These are phyloP conservation scores for Exophiala dermatitidis DNA, from an alignment of 2,329 filamentous ascomycete genomes.

Conservation along the genomic window DNA sequence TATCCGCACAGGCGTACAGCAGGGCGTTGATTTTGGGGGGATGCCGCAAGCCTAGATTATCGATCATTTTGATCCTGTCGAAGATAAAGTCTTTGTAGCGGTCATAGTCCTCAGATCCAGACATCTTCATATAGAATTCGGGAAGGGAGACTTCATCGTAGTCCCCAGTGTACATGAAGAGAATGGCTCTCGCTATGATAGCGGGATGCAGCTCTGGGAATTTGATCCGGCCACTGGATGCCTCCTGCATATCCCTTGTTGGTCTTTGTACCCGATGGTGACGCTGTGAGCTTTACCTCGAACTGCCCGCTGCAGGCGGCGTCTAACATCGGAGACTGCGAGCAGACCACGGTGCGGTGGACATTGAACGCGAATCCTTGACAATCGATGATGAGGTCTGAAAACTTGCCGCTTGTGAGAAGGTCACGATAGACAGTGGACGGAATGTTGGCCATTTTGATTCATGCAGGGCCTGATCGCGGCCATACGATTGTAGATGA, in stretches of 20 bases:
- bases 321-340: slow-evolving; percentile 24
- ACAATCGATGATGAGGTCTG: slow-evolving; percentile 18
- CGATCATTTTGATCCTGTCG: not conserved
- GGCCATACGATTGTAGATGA: not conserved
- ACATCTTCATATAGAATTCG: not conserved
- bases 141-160: slow-evolving; percentile 4
- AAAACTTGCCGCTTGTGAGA: slow-evolving; percentile 2
- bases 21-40: slow-evolving; percentile 3
- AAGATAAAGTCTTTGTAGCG: not conserved
- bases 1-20: slow-evolving; percentile 8
- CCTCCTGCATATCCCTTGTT: not conserved
- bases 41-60: not conserved
- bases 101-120: not conserved
- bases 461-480: not conserved
- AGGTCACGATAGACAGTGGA: not conserved
- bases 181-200: slow-evolving; percentile 5
- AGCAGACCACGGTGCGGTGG: slow-evolving; percentile 27
- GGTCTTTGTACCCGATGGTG: not conserved
- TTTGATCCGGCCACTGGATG: not conserved
- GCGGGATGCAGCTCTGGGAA: slow-evolving; percentile 7
- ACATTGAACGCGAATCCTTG: slow-evolving; percentile 25
- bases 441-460: not conserved
- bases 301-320: slow-evolving; percentile 24
- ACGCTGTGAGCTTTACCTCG: slow-evolving; percentile 22
- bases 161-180: slow-evolving; percentile 10